phyloP scores from a whole-genome alignment of 2,329 filamentous ascomycete genomes.

The Ascochyta fabae region DNA sequence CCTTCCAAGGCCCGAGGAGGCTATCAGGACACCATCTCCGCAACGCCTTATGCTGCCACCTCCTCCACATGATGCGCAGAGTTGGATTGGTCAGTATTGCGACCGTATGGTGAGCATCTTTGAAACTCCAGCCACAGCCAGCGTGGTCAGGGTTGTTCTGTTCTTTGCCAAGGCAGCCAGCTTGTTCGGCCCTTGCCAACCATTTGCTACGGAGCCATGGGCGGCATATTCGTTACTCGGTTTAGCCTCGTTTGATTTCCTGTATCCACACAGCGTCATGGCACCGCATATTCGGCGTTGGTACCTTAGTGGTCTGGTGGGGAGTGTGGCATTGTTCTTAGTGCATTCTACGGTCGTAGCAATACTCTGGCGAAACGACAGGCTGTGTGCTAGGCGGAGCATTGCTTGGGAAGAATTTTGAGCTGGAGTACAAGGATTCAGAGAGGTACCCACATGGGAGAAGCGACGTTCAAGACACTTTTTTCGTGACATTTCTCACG shows the following conservation, averaged over 20 bases:
- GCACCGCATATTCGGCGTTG: constrained; percentile 18
- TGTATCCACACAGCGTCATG: constrained; percentile 27
- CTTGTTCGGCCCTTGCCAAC: constrained; percentile 72
- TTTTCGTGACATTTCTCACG: background rate
- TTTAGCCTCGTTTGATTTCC: constrained; percentile 70
- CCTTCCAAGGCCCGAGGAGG: constrained; percentile 27
- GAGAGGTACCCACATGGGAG: background rate
- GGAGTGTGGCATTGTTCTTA: constrained; percentile 52
- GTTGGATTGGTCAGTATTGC: background rate
- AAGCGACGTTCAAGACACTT: background rate
- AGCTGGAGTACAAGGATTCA: background rate
- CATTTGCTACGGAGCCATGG: constrained; percentile 69
- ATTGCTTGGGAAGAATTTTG: constrained; percentile 29
- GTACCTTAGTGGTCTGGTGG: constrained; percentile 42
- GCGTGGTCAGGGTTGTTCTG: constrained; percentile 61
- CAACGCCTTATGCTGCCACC: constrained; percentile 45
- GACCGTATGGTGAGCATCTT: constrained; percentile 18
- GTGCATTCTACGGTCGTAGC: constrained; percentile 57
- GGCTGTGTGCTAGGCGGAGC: constrained; percentile 42
- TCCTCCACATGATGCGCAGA: constrained; percentile 28
- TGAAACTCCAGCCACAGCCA: constrained; percentile 41
- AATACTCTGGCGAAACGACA: constrained; percentile 40
- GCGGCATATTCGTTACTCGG: constrained; percentile 71
- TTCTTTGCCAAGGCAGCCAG: constrained; percentile 74
- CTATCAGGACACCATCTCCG: constrained; percentile 24